Conservation (phyloP, 2,329 filamentous ascomycete species). For the Fusarium napiforme region DNA sequence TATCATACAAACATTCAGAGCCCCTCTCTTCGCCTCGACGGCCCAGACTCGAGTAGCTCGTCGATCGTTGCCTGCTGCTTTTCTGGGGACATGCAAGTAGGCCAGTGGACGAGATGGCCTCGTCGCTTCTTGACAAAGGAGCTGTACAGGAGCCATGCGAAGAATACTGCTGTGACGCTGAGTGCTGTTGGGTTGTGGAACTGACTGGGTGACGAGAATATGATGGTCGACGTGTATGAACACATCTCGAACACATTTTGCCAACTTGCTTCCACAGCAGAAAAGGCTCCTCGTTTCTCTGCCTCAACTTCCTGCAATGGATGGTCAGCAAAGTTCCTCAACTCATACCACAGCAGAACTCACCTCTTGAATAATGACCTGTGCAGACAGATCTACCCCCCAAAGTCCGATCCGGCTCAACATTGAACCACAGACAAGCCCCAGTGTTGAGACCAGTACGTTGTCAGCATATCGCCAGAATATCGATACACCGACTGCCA, state of each 20-base stretch:
- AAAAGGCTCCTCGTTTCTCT: slow-evolving; percentile 73
- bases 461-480: slow-evolving; percentile 52
- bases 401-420: slow-evolving; percentile 70
- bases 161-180: slow-evolving; percentile 62
- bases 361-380: slow-evolving; percentile 71
- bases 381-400: slow-evolving; percentile 70
- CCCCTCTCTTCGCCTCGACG: slow-evolving; percentile 35
- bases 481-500: slow-evolving; percentile 56
- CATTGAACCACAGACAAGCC: slow-evolving; percentile 62
- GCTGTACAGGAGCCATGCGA: slow-evolving; percentile 46
- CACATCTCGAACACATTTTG: slow-evolving; percentile 78
- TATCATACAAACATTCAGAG: slow-evolving; percentile 31
- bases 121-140: slow-evolving; percentile 47
- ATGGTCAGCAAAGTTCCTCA: slow-evolving; percentile 4
- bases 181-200: slow-evolving; percentile 73
- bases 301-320: slow-evolving; percentile 61
- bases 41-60: slow-evolving; percentile 30
- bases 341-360: neutral
- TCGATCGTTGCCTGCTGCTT: slow-evolving; percentile 41
- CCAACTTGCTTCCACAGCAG: slow-evolving; percentile 72
- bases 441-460: slow-evolving; percentile 54
- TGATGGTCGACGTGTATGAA: slow-evolving; percentile 72
- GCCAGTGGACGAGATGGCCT: slow-evolving; percentile 50
- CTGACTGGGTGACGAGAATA: slow-evolving; percentile 70
- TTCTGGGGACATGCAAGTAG: slow-evolving; percentile 41